Percentiles rank a stretch among this genome's conserved stretches.
phyloP scores from a whole-genome alignment of 1,284 basidiomycete genomes.

The Phellopilus nigrolimitatus region DNA sequence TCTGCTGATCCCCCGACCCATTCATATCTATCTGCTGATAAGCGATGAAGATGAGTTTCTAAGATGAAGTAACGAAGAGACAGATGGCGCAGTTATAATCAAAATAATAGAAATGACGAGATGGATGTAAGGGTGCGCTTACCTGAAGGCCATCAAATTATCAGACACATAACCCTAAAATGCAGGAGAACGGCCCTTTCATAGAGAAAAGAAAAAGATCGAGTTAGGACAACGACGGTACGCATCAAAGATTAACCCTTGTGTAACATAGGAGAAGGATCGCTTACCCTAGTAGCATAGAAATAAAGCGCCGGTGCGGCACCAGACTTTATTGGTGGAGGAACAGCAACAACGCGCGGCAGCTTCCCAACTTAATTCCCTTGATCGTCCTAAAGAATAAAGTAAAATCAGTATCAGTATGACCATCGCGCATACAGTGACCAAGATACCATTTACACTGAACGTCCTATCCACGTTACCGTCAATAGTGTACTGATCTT shows the following conservation, averaged over 20 bases:
- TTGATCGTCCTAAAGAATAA: constrained; percentile 11
- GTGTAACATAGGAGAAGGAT: neutral
- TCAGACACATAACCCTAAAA: too few species aligned
- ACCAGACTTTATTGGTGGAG: constrained; percentile 16
- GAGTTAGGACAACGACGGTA: too few species aligned
- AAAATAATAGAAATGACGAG: too few species aligned
- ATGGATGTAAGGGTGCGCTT: too few species aligned
- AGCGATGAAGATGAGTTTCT: too few species aligned
- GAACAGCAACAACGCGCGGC: constrained; percentile 10
- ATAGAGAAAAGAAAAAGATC: too few species aligned
- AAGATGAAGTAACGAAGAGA: neutral
- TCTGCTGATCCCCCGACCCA: constrained; percentile 16
- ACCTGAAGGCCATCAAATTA: too few species aligned
- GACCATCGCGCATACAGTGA: constrained; percentile 9
- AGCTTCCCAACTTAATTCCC: neutral
- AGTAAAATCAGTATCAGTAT: constrained; percentile 3
- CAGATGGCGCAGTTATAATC: neutral
- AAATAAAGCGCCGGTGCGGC: too few species aligned
- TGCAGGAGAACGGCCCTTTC: too few species aligned
- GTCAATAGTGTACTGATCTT: constrained; percentile 15
- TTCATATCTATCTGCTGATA: constrained; percentile 14
- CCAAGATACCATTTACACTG: neutral
- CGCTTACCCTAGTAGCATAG: constrained; percentile 10
- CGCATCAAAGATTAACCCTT: neutral
- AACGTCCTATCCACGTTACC: constrained; percentile 12